Percentiles rank a stretch among this genome's conserved stretches.
Conservation (phyloP, 495 filamentous ascomycete genomes). For the Penicillium coprophilum region DNA sequence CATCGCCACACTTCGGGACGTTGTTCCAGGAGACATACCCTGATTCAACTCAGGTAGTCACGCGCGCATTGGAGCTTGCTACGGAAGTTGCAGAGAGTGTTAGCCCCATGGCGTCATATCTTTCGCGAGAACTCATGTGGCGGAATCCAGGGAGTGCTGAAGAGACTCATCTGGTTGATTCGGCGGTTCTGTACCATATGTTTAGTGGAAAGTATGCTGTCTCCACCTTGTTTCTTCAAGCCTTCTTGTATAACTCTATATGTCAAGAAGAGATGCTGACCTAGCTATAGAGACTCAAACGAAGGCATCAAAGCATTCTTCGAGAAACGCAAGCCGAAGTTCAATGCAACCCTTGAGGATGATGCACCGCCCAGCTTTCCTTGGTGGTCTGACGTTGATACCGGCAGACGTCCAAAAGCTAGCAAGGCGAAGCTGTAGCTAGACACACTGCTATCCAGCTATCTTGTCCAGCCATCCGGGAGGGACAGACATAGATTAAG, state of each 20-base stretch:
- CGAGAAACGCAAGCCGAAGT: slow-evolving; percentile 51
- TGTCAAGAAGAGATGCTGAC: not conserved
- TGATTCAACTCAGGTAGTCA: slow-evolving; percentile 46
- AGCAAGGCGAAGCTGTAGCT: slow-evolving; percentile 6
- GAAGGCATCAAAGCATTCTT: slow-evolving; percentile 40
- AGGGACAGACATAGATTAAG: not conserved
- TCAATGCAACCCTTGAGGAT: slow-evolving; percentile 40
- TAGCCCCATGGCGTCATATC: slow-evolving; percentile 43
- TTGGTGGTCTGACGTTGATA: slow-evolving; percentile 30
- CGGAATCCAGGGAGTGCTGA: slow-evolving; percentile 50
- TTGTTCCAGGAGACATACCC: slow-evolving; percentile 53
- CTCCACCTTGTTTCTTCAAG: not conserved
- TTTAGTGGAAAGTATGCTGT: slow-evolving; percentile 36
- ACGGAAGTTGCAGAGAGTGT: slow-evolving; percentile 53
- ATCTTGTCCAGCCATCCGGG: no score
- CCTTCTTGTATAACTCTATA: not conserved
- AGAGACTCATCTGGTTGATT: slow-evolving; percentile 55
- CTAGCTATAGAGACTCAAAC: slow-evolving; percentile 2
- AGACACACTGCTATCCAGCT: not conserved
- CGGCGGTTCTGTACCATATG: slow-evolving; percentile 51
- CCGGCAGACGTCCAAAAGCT: slow-evolving; percentile 3
- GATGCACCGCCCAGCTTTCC: slow-evolving; percentile 31
- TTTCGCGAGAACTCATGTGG: slow-evolving; percentile 57
- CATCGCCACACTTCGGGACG: slow-evolving; percentile 25
- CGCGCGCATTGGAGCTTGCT: slow-evolving; percentile 53